Evolutionary conservation across 176 grass and related monocot species (phyloP), one percentile per base, ranked within the genome.

Genomic region (Oryza rufipogon): DNA sequence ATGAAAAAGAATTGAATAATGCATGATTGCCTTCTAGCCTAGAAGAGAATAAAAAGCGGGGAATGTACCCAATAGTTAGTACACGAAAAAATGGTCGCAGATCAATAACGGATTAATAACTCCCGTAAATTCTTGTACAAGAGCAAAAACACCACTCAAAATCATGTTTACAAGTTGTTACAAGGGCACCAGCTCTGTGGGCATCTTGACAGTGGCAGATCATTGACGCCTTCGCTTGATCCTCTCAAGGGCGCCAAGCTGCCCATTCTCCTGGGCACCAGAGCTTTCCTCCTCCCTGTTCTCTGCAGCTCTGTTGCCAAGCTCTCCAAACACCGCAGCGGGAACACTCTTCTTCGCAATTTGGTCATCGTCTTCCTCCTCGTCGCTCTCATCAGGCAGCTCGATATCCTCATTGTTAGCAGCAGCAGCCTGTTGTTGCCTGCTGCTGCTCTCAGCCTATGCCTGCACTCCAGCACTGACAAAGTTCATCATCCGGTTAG

Each of bases 351-450:
- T 94, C 65, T 92, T 91, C 0, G 86, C 85, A 68, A 98, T 91
- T 85, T 96, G 89, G 32, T 95, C 83, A 72, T 92, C 84, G 64
- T 92, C 87, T 0, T 94, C 91, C 30, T 98, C 96, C 3, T 99
- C 96, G 0, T 92, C 89, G 2, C 94, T 89, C 11, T 93, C 93
- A 5, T 99, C 96, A 0, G 96, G 96, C 47, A 99, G 88, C 70
- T 99, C 93, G 15, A 99, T 99, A 54, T 99, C 93, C 83, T 99
- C 96, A 0, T 68, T 88, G 88, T 96, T 96, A 52, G 54, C 91
- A 70, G 83, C 58, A 63, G 58, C 20, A 7, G 38, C 38, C 38
- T 39, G 6, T 16, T 81, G 64, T 68, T 84, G 83, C 9, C 58
- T 86, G 32, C 72, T 83, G 32, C 75, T 83, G 65, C 79, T 72